These are phyloP conservation scores for Stereum hirsutum DNA, from an alignment of 1,284 basidiomycete species.

Conservation along the genomic window DNA sequence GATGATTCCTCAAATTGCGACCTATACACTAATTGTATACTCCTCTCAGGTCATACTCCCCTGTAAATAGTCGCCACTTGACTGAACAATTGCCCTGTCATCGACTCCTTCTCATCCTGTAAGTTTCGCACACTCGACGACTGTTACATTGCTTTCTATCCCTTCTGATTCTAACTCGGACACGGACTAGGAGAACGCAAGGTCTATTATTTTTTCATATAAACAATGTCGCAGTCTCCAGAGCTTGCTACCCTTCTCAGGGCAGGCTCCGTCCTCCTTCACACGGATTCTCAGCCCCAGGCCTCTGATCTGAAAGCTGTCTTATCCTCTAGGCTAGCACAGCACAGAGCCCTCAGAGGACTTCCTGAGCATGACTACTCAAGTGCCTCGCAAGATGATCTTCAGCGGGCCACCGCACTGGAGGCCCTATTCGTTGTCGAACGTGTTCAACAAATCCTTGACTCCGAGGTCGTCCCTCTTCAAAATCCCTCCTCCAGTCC, in stretches of 20 bases:
- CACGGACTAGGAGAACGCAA: no score
- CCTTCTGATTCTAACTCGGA: no score
- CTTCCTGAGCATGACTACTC: slow-evolving; percentile 10
- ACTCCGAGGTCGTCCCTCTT: slow-evolving; percentile 12
- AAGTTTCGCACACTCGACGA: no score
- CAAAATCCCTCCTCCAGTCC: slow-evolving; percentile 1
- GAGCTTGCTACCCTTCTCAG: slow-evolving; percentile 6
- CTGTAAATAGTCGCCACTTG: no score
- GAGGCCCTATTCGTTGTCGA: slow-evolving; percentile 46
- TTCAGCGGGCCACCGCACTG: slow-evolving; percentile 45
- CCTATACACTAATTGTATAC: no score
- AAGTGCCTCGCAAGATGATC: slow-evolving; percentile 25
- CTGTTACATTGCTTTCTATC: no score
- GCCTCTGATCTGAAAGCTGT: slow-evolving; percentile 27
- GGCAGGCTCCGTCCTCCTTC: slow-evolving; percentile 9
- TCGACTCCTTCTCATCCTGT: no score
- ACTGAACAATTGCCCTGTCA: no score
- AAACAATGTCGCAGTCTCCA: neutral
- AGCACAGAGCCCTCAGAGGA: slow-evolving; percentile 27
- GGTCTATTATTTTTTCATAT: no score
- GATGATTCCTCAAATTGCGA: no score
- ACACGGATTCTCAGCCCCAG: slow-evolving; percentile 7
- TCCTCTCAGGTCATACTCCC: no score
- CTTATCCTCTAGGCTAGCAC: slow-evolving; percentile 27
- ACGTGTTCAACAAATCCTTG: slow-evolving; percentile 38